phyloP scores from a whole-genome alignment of 2,329 filamentous ascomycete genomes.

The Pyrenophora teres region DNA sequence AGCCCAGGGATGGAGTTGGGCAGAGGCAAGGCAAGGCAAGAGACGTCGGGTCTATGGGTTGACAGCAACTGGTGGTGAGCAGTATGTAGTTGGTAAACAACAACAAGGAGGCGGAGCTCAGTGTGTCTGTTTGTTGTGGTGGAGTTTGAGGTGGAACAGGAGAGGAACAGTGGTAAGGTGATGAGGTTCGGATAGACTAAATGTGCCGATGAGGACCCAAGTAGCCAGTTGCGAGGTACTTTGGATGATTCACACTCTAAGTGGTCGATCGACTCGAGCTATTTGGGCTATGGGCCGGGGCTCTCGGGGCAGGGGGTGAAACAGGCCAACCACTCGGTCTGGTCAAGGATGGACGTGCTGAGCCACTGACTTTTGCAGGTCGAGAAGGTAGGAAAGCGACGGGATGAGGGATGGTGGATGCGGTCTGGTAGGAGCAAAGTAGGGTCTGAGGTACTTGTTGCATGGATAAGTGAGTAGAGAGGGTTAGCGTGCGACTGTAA shows the following conservation, averaged over 20 bases:
- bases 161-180: slow-evolving; percentile 30
- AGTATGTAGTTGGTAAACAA: slow-evolving; percentile 30
- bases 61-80: slow-evolving; percentile 14
- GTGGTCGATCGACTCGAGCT: slow-evolving; percentile 46
- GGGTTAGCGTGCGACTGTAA: slow-evolving; percentile 40
- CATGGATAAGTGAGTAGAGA: slow-evolving; percentile 41
- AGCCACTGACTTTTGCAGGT: slow-evolving; percentile 42
- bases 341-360: slow-evolving; percentile 38
- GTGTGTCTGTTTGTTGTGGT: slow-evolving; percentile 24
- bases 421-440: slow-evolving; percentile 42
- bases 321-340: slow-evolving; percentile 46
- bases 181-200: slow-evolving; percentile 39
- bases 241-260: slow-evolving; percentile 37
- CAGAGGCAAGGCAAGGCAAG: slow-evolving; percentile 34
- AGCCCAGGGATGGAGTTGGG: slow-evolving; percentile 34
- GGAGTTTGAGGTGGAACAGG: slow-evolving; percentile 30
- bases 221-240: slow-evolving; percentile 43
- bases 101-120: slow-evolving; percentile 20
- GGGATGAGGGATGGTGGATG: slow-evolving; percentile 35
- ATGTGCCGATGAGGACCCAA: slow-evolving; percentile 40
- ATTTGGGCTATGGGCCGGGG: slow-evolving; percentile 43
- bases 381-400: slow-evolving; percentile 32
- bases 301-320: slow-evolving; percentile 40
- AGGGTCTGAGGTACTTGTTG: slow-evolving; percentile 37
- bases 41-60: slow-evolving; percentile 22